Evolutionary conservation across 1,284 basidiomycete genomes (phyloP).

Genomic region (Fomitopsis betulina): DNA sequence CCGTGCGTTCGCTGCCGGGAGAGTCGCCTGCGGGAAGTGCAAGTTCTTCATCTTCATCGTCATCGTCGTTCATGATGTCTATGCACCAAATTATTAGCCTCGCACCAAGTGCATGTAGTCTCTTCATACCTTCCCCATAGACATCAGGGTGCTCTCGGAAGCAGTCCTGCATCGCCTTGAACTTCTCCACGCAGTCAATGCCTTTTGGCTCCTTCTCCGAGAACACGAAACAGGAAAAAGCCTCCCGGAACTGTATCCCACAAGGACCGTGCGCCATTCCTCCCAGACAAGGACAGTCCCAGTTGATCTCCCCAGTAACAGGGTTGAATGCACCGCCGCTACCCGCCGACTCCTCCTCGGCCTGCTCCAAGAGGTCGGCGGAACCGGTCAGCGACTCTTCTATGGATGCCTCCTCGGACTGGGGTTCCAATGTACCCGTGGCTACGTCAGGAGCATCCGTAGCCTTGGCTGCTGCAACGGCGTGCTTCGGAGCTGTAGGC

Average conservation of each 20-base stretch:
- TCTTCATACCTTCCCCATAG: constrained; percentile 80
- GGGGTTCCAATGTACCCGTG: constrained; percentile 7
- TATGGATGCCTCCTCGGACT: constrained; percentile 12
- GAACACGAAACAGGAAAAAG: constrained; percentile 96
- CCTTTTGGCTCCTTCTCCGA: constrained; percentile 97
- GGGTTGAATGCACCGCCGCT: constrained; percentile 69
- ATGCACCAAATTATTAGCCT: neutral
- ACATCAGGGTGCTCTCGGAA: constrained; percentile 95
- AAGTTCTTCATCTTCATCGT: constrained; percentile 19
- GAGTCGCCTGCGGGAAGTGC: constrained; percentile 1
- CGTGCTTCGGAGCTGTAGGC: constrained; percentile 15
- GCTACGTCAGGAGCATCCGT: constrained; percentile 12
- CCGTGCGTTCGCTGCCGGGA: neutral
- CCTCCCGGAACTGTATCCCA: constrained; percentile 89
- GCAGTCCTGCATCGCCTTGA: constrained; percentile 97
- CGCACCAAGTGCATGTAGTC: neutral
- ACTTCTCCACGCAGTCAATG: constrained; percentile 96
- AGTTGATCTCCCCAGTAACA: constrained; percentile 96
- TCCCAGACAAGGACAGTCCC: constrained; percentile 96
- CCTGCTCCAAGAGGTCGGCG: constrained; percentile 8
- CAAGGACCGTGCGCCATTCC: constrained; percentile 99
- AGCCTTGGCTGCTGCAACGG: constrained; percentile 11
- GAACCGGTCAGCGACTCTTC: constrained; percentile 7
- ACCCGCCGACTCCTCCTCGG: constrained; percentile 28
- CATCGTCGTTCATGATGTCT: constrained; percentile 28